These are phyloP conservation scores for Fusarium solani-melongenae DNA, from an alignment of 2,329 filamentous ascomycete species.

Conservation along the genomic window DNA sequence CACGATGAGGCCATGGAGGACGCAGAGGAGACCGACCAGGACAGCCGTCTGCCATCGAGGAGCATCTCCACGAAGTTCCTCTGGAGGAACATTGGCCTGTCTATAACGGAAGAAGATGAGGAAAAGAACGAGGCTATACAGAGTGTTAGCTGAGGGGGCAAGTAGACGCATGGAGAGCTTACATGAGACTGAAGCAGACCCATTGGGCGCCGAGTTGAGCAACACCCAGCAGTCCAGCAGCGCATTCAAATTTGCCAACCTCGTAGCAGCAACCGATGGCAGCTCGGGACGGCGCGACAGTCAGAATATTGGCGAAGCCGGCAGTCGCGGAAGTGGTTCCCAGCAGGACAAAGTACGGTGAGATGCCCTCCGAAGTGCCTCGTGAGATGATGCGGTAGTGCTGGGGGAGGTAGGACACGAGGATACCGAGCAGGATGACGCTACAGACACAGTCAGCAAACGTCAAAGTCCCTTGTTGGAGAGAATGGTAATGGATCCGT, in stretches of 20 bases:
- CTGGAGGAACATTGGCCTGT: slow-evolving; percentile 61
- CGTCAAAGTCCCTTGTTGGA: background rate
- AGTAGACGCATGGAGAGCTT: slow-evolving; percentile 49
- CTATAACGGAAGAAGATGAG: slow-evolving; percentile 89
- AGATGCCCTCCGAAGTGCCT: slow-evolving; percentile 91
- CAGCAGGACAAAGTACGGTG: slow-evolving; percentile 94
- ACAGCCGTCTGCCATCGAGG: slow-evolving; percentile 84
- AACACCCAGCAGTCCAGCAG: slow-evolving; percentile 87
- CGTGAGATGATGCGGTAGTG: slow-evolving; percentile 90
- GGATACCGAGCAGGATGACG: slow-evolving; percentile 85
- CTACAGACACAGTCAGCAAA: slow-evolving; percentile 47
- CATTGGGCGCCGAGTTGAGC: slow-evolving; percentile 92
- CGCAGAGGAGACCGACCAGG: slow-evolving; percentile 75
- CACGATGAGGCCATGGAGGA: slow-evolving; percentile 79
- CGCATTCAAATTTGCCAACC: slow-evolving; percentile 84
- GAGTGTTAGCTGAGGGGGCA: slow-evolving; percentile 35
- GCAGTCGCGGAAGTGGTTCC: slow-evolving; percentile 90
- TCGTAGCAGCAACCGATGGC: slow-evolving; percentile 89
- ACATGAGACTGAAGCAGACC: slow-evolving; percentile 94
- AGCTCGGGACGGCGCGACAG: slow-evolving; percentile 82
- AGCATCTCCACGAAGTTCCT: slow-evolving; percentile 60
- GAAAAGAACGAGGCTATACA: slow-evolving; percentile 84
- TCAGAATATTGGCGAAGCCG: slow-evolving; percentile 91
- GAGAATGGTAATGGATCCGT: slow-evolving; percentile 31
- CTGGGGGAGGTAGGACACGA: slow-evolving; percentile 94